Evolutionary conservation across 495 filamentous ascomycete species (phyloP), one percentile per base, ranked within the genome.

Genomic region (Lentithecium fluviatile): DNA sequence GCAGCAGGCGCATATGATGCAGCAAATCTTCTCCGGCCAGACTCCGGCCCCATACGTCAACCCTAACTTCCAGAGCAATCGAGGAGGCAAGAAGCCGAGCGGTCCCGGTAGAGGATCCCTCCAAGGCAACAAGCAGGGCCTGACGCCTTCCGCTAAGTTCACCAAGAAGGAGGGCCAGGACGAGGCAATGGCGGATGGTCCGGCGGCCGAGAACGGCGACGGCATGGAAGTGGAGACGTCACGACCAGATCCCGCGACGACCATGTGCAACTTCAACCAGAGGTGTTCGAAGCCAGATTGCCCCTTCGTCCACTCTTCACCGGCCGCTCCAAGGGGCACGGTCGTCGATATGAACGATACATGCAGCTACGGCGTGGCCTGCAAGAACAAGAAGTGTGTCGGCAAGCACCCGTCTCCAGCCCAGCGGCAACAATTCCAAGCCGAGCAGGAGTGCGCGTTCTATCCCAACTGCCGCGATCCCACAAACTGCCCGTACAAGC

Each of bases 301-400:
- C 73, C 85, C 84, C 45, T 97, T 89, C 71, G 94, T 89, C 24
- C 94, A 99, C 68, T 94, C 96, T 72, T 96, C 92, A 13, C 89
- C 94, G 24, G 92, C 88, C 20, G 91, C 93, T 37, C 88, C 89
- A 15, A 87, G 86, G n/a, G 89, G 87, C 21, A 80, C 79, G n/a
- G 79, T 85, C 2, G 75, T 97, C 50, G 95, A 97, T 71, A 76
- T 91, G 53, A 79, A 79, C 36, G 92, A 97, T 69, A 76, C 79
- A 29, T 99, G 94, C 76, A 78, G 85, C 37, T 97, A 85, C 70
- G 94, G 91, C 13, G 90, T 83, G 4, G 89, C 90, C 19, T 99
- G 94, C 83, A 94, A 91, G 73, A 99, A 96, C 76, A 79, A 81
- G 38, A 99, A 99, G 74, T 99, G 94, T 68, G 88, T 88, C 1